These are phyloP conservation scores for Cyberlindnera subsufficiens DNA, from an alignment of 805 yeast genomes.

Conservation along the genomic window DNA sequence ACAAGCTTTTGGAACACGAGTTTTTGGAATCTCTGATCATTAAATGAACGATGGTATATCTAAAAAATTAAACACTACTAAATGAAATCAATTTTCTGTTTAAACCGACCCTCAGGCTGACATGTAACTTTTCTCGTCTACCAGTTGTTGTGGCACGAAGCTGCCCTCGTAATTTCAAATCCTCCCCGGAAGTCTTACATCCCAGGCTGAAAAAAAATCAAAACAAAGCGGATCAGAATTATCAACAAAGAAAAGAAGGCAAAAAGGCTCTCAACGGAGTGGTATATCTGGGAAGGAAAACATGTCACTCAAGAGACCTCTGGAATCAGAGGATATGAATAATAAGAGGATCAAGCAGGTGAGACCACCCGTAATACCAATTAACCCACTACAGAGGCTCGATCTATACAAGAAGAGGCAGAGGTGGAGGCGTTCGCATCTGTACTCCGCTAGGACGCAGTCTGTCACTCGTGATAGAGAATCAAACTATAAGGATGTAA, in stretches of 20 bases:
- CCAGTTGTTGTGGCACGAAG: background rate
- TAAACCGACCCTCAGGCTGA: no score
- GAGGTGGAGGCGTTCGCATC: conserved; percentile 22
- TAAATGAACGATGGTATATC: background rate
- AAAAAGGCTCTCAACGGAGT: background rate
- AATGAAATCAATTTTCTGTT: no score
- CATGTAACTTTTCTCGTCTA: no score
- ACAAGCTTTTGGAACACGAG: conserved; percentile 58
- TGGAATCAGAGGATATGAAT: background rate
- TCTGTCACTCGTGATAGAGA: background rate
- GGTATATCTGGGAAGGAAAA: no score
- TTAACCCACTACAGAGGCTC: conserved; percentile 22
- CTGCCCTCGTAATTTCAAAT: background rate
- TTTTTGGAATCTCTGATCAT: conserved; percentile 33
- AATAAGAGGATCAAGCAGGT: background rate
- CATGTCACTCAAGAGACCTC: conserved; percentile 2
- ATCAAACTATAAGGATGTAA: conserved; percentile 13
- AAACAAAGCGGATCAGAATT: background rate
- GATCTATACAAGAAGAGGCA: conserved; percentile 21
- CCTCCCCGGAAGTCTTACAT: background rate
- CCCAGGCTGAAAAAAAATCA: conserved; percentile 1
- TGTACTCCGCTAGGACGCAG: conserved; percentile 14
- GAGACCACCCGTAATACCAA: conserved; percentile 29
- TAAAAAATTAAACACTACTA: no score
- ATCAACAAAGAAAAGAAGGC: background rate